Conservation (phyloP, 2,329 filamentous ascomycete species). For the Fusarium caatingaense region DNA sequence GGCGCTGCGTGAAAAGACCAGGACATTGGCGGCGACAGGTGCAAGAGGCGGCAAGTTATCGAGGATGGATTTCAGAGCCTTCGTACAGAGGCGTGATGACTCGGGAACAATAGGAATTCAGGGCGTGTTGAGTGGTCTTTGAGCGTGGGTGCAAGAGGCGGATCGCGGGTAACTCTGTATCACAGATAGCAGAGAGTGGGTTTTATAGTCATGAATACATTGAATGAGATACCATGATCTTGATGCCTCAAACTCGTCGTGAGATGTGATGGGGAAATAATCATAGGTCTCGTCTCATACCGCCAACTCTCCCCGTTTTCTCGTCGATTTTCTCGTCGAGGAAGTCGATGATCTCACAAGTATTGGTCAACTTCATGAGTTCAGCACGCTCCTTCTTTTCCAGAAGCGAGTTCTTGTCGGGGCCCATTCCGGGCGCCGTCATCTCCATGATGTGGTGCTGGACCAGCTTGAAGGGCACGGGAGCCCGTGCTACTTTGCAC, state of each 20-base stretch:
- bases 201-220: conserved; percentile 35
- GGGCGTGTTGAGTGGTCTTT: conserved; percentile 76
- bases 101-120: conserved; percentile 83
- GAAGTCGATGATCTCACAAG: conserved; percentile 70
- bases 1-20: conserved; percentile 76
- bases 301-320: conserved; percentile 48
- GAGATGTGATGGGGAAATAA: neutral
- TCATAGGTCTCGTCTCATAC: conserved; percentile 51
- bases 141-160: conserved; percentile 24
- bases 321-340: conserved; percentile 63
- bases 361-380: conserved; percentile 62
- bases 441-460: conserved; percentile 76
- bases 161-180: conserved; percentile 15
- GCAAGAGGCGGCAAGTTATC: conserved; percentile 67
- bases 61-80: conserved; percentile 81
- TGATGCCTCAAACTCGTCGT: neutral
- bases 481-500: conserved; percentile 65
- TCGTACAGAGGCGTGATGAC: conserved; percentile 88
- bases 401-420: conserved; percentile 64
- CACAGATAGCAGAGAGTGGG: conserved; percentile 13
- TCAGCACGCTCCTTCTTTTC: conserved; percentile 65
- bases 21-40: conserved; percentile 63
- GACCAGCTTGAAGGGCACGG: conserved; percentile 71
- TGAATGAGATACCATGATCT: conserved; percentile 43
- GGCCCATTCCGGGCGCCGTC: conserved; percentile 67